Base-by-base conservation (phyloP, 805 yeast species). In the Grigorovia humatica region DNA sequence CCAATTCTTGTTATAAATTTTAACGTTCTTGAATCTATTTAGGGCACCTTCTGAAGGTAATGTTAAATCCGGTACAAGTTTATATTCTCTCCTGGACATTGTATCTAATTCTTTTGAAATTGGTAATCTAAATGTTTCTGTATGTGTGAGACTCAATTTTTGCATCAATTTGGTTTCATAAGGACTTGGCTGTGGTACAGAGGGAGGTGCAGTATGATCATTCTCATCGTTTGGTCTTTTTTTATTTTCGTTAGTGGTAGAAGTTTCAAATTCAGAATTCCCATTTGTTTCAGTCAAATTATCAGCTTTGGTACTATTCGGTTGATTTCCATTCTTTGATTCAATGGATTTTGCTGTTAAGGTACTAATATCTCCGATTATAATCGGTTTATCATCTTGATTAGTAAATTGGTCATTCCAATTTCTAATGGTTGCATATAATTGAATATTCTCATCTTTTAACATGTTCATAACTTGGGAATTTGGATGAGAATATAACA, bases 1-100 rank as follows among this genome's bases (percentile, higher is more conserved):
- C 30, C 61, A 43, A 27, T 45, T 9, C 17, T 55, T 47, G 43
- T 57, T 58, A 44, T 54, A 55, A 20, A 49, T 52, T 40, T 30
- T 52, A 9, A 57, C 47, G 4, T 50, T 50, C 27, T 54, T 48
- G 20, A 57, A 56, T 9, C 47, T 29, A 38, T 56, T 43, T 15
- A 56, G 48, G 7, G 59, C 52, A 11, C 64, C 64, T 43, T 53
- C 59, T 42, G 57, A 62, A 7, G 61, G 63, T 18, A 57, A 44
- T 1, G 46, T 46, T 19, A 55, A 46, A 49, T 61, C 65, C 9
- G 59, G 57, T 2, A 51, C 45, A 12, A 48, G 54, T 7, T 41
- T 17, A 19, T 23, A 12, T 2, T 43, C 8, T 17, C 13, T 44
- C 12, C 8, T 19, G 11, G 46, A 9, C 9, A 35, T 30, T 11